These are phyloP conservation scores for Cryptosporidium sp. DNA, from an alignment of 169 alveolate species.

Conservation along the genomic window DNA sequence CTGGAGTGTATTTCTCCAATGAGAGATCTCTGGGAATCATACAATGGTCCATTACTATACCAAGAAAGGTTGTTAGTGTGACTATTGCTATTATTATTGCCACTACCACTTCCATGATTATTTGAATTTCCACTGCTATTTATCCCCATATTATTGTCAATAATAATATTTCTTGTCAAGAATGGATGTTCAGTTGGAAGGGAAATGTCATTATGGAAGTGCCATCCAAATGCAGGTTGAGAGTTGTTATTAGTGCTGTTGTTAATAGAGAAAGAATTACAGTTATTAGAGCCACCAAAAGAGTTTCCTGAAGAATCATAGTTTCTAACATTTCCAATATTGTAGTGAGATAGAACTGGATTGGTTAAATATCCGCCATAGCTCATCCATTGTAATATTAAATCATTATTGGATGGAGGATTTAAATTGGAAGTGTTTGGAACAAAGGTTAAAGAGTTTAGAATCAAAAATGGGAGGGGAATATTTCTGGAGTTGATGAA, in stretches of 20 bases:
- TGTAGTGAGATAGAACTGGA: constrained; percentile 50
- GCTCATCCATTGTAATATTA: constrained; percentile 67
- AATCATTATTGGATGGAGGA: constrained; percentile 64
- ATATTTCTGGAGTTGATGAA: constrained; percentile 55
- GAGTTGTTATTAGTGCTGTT: constrained; percentile 3
- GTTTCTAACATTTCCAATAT: constrained; percentile 14
- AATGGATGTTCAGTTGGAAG: constrained; percentile 70
- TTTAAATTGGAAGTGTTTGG: constrained; percentile 62
- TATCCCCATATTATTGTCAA: constrained; percentile 34
- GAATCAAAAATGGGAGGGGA: constrained; percentile 56
- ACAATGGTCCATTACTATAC: constrained; percentile 67
- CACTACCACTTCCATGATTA: neutral
- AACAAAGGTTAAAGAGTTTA: constrained; percentile 60
- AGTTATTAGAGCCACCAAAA: neutral
- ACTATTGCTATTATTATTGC: neutral
- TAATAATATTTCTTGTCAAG: constrained; percentile 59
- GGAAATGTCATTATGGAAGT: constrained; percentile 49
- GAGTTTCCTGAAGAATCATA: neutral
- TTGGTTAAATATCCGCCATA: constrained; percentile 64
- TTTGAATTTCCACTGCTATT: neutral
- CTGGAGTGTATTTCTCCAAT: constrained; percentile 62
- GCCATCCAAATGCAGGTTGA: constrained; percentile 72
- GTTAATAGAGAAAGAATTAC: neutral
- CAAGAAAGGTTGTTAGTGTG: constrained; percentile 29
- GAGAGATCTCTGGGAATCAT: constrained; percentile 53